Evolutionary conservation across 768 basidiomycete species (phyloP), one percentile per base, ranked within the genome.

Genomic region (Russula foetens): DNA sequence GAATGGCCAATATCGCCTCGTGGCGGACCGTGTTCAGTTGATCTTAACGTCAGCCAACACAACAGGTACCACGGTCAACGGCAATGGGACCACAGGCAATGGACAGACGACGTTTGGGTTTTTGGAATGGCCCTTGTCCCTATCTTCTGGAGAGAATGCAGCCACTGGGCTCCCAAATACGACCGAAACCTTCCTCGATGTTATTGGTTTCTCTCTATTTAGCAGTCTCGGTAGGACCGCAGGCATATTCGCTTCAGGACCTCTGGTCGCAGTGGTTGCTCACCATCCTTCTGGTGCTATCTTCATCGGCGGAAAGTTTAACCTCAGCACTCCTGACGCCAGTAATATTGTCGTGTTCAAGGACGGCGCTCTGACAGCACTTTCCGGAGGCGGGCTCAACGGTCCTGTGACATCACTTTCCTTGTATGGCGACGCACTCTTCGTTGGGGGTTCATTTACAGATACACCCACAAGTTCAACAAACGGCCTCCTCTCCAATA

Each of bases 11-110:
- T 96, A 84, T 70, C 81, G 86, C 54, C 73, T 98, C 33, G 86
- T 98, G 11, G 96, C 96, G 4, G 91, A 93, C 68, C 78, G 84
- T 31, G 79, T 98, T n/a, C 83, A 94, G 71, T 72, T 98, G 55
- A 73, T 86, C 38, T 79, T 98, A 48, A 84, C 77, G 21, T 88
- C 85, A 21, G 80, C 81, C 15, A 82, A 79, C 69, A 54, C 63
- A 15, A 63, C 66, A 3, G 68, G 69, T 43, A 70, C 70, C 56
- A 66, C 65, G 4, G 72, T 72, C 14, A 69, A 72, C 5, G 73
- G 69, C 33, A 68, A 73, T 7, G 73, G 69, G 45, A 71, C 74
- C 26, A 67, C 71, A 38, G 71, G 68, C 29, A 65, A 66, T 15
- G 70, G 73, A 14, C 75, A 76, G 39, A 75, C 70, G 23, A 84